phyloP scores from a whole-genome alignment of 164 flowering plant genomes.

The Vitis riparia region DNA sequence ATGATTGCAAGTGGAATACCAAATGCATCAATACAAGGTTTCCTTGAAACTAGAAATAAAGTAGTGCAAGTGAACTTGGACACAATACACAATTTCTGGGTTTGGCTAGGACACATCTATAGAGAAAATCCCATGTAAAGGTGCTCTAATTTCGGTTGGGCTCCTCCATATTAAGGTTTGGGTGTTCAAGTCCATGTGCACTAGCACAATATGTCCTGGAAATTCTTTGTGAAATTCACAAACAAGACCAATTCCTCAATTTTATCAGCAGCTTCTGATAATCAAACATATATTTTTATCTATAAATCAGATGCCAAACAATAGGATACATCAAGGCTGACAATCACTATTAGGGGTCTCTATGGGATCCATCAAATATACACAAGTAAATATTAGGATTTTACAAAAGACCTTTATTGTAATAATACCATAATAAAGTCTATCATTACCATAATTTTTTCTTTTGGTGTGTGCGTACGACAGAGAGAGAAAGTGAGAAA shows the following conservation, averaged over 20 bases:
- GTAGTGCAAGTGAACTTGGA: neutral
- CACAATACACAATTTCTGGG: neutral
- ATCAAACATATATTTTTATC: neutral
- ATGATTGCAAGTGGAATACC: neutral
- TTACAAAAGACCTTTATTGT: neutral
- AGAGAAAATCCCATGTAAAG: no score
- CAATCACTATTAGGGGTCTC: no score
- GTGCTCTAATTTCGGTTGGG: no score
- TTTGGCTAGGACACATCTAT: no score
- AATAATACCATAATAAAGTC: neutral
- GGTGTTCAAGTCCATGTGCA: no score
- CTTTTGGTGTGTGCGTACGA: no score
- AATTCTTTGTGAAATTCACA: neutral
- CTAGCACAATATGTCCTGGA: neutral
- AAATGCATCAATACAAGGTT: neutral
- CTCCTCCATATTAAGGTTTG: no score
- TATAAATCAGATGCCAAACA: neutral
- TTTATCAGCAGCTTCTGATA: neutral
- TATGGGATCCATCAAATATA: no score
- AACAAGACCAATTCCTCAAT: neutral
- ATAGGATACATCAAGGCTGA: neutral
- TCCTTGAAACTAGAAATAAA: neutral
- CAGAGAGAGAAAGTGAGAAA: no score
- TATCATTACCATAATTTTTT: neutral
- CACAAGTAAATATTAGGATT: neutral